Conservation (phyloP, 1,284 basidiomycete genomes). For the Ustilago sp. region DNA sequence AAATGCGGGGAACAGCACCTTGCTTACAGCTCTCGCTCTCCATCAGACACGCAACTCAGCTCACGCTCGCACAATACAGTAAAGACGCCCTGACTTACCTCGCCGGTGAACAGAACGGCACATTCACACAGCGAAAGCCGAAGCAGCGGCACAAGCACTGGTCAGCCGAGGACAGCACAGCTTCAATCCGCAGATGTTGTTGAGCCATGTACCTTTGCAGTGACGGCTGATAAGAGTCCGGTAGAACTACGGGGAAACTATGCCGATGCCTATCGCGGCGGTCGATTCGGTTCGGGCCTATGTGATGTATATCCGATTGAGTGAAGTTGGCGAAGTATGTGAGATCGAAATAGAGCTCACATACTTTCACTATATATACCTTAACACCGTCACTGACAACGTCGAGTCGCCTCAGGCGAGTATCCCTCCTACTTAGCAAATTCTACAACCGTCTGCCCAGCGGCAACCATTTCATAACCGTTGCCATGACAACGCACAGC, state of each 20-base stretch:
- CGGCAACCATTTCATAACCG: no score
- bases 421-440: no score
- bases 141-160: slow-evolving; percentile 13
- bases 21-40: neutral
- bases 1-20: slow-evolving; percentile 11
- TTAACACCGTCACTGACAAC: no score
- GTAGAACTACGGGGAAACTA: neutral
- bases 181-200: slow-evolving; percentile 8
- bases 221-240: slow-evolving; percentile 12
- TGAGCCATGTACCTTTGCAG: slow-evolving; percentile 10
- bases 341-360: no score
- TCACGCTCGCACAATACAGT: neutral
- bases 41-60: neutral
- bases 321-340: no score
- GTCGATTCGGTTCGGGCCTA: no score
- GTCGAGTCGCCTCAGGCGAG: no score
- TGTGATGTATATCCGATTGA: no score
- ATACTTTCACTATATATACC: no score
- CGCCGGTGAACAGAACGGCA: slow-evolving; percentile 5
- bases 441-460: no score
- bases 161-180: slow-evolving; percentile 1
- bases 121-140: slow-evolving; percentile 1
- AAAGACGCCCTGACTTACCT: neutral
- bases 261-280: no score
- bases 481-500: no score